These are phyloP conservation scores for Penicillium salamii DNA, from an alignment of 495 filamentous ascomycete species.

Conservation along the genomic window DNA sequence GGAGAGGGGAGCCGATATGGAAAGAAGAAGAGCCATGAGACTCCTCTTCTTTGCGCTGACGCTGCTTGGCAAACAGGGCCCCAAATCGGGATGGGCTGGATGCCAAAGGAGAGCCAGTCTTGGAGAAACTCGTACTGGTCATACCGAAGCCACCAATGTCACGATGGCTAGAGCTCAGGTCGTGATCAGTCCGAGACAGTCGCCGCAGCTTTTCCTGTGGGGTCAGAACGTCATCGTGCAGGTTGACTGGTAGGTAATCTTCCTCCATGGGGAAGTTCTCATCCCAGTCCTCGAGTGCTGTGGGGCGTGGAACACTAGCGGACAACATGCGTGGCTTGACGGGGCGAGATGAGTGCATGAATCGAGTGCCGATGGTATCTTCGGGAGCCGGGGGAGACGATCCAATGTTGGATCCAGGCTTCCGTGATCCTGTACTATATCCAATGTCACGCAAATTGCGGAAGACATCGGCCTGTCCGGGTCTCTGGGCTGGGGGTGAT, in stretches of 20 bases:
- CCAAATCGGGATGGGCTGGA: conserved; percentile 87
- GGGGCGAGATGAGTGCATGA: conserved; percentile 82
- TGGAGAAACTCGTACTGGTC: conserved; percentile 59
- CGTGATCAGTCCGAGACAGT: conserved; percentile 69
- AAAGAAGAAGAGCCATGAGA: conserved; percentile 63
- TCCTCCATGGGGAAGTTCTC: conserved; percentile 88
- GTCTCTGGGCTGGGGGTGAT: conserved; percentile 65
- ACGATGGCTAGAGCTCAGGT: conserved; percentile 57
- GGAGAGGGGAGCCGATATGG: conserved; percentile 90
- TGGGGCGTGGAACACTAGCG: conserved; percentile 67
- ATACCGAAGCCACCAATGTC: conserved; percentile 61
- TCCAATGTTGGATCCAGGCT: conserved; percentile 52
- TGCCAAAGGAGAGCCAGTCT: conserved; percentile 76
- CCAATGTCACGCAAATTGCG: conserved; percentile 80
- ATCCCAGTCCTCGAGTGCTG: conserved; percentile 73
- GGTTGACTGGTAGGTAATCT: conserved; percentile 79
- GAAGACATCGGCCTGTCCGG: conserved; percentile 65
- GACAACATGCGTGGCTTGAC: conserved; percentile 68
- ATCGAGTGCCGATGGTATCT: conserved; percentile 58
- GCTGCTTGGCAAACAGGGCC: conserved; percentile 72
- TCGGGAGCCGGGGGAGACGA: conserved; percentile 62
- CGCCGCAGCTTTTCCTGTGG: conserved; percentile 84
- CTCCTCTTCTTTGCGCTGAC: conserved; percentile 73
- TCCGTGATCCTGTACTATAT: conserved; percentile 66
- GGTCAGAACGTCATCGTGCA: conserved; percentile 92